These are phyloP conservation scores for Hylodesmum podocarpum DNA, from an alignment of 306 rosid genomes.

Conservation along the genomic window DNA sequence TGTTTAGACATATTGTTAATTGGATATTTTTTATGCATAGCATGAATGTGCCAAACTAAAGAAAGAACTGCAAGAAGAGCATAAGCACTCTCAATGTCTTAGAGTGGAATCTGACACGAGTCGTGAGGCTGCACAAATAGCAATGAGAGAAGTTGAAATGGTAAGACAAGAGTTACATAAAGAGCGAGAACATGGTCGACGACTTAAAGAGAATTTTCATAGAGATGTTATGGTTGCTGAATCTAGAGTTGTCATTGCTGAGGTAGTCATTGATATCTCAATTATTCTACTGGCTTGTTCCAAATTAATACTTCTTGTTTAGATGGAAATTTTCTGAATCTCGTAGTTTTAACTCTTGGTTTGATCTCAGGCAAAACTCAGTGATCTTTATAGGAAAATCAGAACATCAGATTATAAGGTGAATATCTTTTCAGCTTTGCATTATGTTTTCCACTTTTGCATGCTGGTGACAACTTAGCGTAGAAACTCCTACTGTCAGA, in stretches of 20 bases:
- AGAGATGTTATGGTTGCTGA: conserved; percentile 20
- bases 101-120: conserved; percentile 2
- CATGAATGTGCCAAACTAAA: conserved; percentile 1
- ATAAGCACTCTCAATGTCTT: neutral
- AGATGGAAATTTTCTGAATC: neutral
- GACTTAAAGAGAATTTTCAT: conserved; percentile 12
- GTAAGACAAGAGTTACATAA: conserved; percentile 20
- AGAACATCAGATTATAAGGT: conserved; percentile 34
- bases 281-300: neutral
- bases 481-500: too few species aligned
- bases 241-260: conserved; percentile 40
- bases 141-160: conserved; percentile 25
- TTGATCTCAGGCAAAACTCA: conserved; percentile 32
- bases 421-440: neutral
- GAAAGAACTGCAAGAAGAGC: conserved; percentile 30
- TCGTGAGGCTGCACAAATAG: conserved; percentile 20
- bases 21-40: conserved; percentile 16
- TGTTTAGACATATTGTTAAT: neutral
- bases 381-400: conserved; percentile 33
- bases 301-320: neutral
- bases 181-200: neutral
- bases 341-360: neutral
- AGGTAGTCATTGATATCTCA: conserved; percentile 25
- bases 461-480: neutral
- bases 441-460: neutral